Percentiles rank a stretch among this genome's conserved stretches.
Evolutionary conservation across 805 yeast species (phyloP).

Genomic region (Candida michaelii): DNA sequence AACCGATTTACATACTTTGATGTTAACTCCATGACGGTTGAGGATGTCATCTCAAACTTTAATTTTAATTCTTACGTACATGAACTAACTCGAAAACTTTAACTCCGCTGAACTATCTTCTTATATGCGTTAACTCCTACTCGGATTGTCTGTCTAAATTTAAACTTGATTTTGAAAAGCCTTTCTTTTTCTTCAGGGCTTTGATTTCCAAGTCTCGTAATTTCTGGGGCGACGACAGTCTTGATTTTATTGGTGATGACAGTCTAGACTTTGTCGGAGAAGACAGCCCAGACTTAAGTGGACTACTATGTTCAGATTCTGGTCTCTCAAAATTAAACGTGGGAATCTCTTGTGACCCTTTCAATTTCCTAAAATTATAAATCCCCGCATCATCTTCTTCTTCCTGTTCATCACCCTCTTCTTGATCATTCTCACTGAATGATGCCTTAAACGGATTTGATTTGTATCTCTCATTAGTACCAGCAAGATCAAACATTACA

Average conservation of each 20-base stretch:
- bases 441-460: neutral
- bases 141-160: too few species aligned
- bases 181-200: slow-evolving; percentile 4
- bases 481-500: slow-evolving; percentile 7
- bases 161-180: slow-evolving; percentile 2
- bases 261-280: slow-evolving; percentile 13
- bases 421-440: neutral
- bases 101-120: too few species aligned
- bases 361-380: slow-evolving; percentile 9
- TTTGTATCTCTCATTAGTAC: slow-evolving; percentile 1
- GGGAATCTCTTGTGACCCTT: slow-evolving; percentile 1
- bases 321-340: neutral
- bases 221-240: slow-evolving; percentile 14
- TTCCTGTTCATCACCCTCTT: slow-evolving; percentile 1
- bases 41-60: neutral
- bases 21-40: neutral
- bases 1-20: neutral
- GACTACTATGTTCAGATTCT: slow-evolving; percentile 2
- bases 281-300: slow-evolving; percentile 9
- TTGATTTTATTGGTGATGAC: slow-evolving; percentile 11
- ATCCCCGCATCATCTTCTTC: slow-evolving; percentile 6
- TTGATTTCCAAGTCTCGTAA: slow-evolving; percentile 12
- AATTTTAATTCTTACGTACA: too few species aligned
- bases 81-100: too few species aligned
- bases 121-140: too few species aligned